Base-by-base conservation (phyloP, 257 asterid genomes). In the Solanum piurae region DNA sequence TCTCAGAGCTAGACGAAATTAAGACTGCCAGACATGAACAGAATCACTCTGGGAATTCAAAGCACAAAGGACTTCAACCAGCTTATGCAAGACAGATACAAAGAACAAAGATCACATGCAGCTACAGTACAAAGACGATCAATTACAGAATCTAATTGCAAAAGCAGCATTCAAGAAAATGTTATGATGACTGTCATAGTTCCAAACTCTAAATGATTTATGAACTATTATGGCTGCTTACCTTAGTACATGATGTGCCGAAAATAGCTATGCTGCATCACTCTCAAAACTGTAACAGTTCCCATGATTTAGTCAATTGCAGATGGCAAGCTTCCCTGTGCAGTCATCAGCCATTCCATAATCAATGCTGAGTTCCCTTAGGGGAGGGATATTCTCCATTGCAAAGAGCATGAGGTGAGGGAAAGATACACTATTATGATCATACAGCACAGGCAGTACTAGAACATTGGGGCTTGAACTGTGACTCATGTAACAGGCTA, bases 341-440 rank as follows among this genome's bases (percentile, higher is more conserved):
- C 72, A 89, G 55, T 95, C 98, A 89, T 95, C 98, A 52, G 93
- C 93, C 83, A 94, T 93, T 29, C 98, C 99, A 89, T 96, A 95
- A 91, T 96, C 98, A 79, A 96, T 89, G 87, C 96, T 93, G 49
- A 96, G 93, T 92, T 94, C 98, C 89, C 96, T 90, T 93, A 95
- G 42, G 20, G 99, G 99, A 89, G 99, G 98, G 86, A 96, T 94
- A 89, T 94, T 95, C 92, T 96, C 99, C 93, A 92, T 88, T 37
- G 99, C 98, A 91, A 96, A 95, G 60, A 96, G 89, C 98, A 96
- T 96, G 18, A 95, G 92, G 88, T 88, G 98, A 27, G 98, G 99
- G 84, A 96, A 96, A 69, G 95, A 94, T 20, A 96, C 86, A 82
- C 91, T 95, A 85, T 93, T 94, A 89, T 96, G 99, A 91, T 95